Evolutionary conservation across 768 basidiomycete genomes (phyloP), one percentile per base, ranked within the genome.

Genomic region (Lactifluus pinguis): DNA sequence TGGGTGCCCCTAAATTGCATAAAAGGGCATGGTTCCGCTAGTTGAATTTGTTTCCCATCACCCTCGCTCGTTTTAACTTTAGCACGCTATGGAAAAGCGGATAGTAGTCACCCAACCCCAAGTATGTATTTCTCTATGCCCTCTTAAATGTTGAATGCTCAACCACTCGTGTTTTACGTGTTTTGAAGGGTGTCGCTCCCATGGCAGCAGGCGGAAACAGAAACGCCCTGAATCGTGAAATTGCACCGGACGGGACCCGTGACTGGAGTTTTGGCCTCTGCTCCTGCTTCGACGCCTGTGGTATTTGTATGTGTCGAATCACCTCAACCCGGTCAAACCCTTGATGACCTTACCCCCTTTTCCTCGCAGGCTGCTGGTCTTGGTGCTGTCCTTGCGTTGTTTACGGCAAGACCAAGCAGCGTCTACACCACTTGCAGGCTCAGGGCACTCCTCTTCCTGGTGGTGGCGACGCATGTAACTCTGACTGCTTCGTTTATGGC

Each of bases 351-450:
- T 19, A 25, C 13, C 5, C 13, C 4, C n/a, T n/a, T 47, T 11
- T 13, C 45, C 7, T 47, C 11, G 10, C 45, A 47, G 45, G 21
- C 11, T 47, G 45, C 45, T 21, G 19, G 19, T 19, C 45, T 6
- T 2, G 3, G 2, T 79, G 67, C 65, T 76, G 71, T 69, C 77
- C 79, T 0, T 79, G 77, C 67, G 62, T 77, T 55, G 65, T 72
- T 42, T 77, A 77, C 65, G 66, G 70, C 42, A 68, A 74, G 62
- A 73, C 73, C 68, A 77, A 75, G 65, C 68, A 68, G 25, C 77
- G 79, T 56, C 68, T 72, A 45, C 72, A 76, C 19, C 71, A 77
- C 55, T 68, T 80, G 39, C 64, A 71, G 29, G 49, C 42, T 2
- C 67, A 75, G 29, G 77, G 76, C 30, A 63, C 61, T 29, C 74